Evolutionary conservation across 345 rosid genomes (phyloP), one percentile per base, ranked within the genome.

Genomic region (Carallia brachiata): DNA sequence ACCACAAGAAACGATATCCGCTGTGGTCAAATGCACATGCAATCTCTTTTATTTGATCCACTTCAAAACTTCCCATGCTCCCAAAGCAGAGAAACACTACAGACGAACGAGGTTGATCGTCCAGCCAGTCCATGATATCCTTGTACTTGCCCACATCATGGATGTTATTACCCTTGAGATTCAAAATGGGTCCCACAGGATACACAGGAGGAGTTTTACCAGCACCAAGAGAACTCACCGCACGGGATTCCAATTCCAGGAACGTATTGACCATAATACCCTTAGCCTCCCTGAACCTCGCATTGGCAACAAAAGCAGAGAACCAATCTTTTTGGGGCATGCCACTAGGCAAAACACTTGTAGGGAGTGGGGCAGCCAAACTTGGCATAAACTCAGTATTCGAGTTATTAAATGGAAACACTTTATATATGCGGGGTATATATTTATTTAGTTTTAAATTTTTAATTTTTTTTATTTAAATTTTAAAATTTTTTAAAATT

Each of bases 291-390:
- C 31, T 6, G 28, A 36, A 54, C 67, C 52, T 40, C 3, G 63
- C 31, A 30, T 39, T 50, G 30, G 27, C 30, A 0, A 65, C 0
- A 0, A 67, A 0, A 3, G 3, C 0, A 13, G 7, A 12, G 2
- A 16, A 6, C 53, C 44, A 61, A 0, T 64, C 70, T 27, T 71
- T 66, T 30, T 2, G 0, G 6, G 74, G 28, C 23, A 73, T 0
- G 1, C 9, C 50, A 0, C 37, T 15, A 13, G 91, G 88, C 59
- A 85, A 18, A 30, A 72, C 69, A 17, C 69, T 81, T 4, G 77
- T 75, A 6, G 86, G 89, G 15, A 84, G 19, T 1, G 84, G 84
- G 52, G 76, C 77, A 15, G 27, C 59, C n/a, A 78, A 65, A 62
- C 60, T 55, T 7, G 88, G 86, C 12, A 85, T 67, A 32, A 79